Evolutionary conservation across 129 eudicot genomes (phyloP).

Genomic region (Lactuca saligna): DNA sequence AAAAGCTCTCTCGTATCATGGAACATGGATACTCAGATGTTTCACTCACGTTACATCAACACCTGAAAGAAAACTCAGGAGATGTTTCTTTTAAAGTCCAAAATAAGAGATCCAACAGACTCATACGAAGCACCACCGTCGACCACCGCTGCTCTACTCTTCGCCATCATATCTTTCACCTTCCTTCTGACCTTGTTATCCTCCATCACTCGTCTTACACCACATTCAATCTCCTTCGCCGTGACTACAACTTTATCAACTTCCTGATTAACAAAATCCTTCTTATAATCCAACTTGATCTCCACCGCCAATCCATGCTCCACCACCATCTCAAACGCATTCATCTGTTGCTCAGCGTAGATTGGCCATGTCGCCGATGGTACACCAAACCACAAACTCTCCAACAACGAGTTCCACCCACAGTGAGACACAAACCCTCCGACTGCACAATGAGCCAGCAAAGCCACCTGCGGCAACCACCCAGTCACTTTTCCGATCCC

Average conservation of each 20-base stretch:
- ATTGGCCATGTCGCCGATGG: constrained; percentile 44
- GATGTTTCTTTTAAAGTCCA: constrained; percentile 12
- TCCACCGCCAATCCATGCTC: constrained; percentile 42
- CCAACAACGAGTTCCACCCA: constrained; percentile 14
- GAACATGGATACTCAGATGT: no score
- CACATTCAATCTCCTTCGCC: constrained; percentile 34
- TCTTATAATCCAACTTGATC: constrained; percentile 26
- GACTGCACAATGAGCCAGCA: constrained; percentile 31
- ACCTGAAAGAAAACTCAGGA: not conserved
- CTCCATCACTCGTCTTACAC: constrained; percentile 1
- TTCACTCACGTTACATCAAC: no score
- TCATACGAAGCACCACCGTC: constrained; percentile 40
- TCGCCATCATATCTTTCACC: constrained; percentile 35
- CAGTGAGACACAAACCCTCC: constrained; percentile 52
- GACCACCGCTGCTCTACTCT: constrained; percentile 28
- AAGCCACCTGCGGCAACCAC: constrained; percentile 44
- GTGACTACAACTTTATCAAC: constrained; percentile 1
- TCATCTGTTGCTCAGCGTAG: constrained; percentile 40
- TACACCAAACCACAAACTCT: not conserved
- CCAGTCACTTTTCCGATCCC: constrained; percentile 31
- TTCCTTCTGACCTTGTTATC: constrained; percentile 2
- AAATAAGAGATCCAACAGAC: constrained; percentile 17
- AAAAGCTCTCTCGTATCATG: no score
- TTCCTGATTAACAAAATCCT: not conserved
- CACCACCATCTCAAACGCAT: constrained; percentile 34